Percentiles rank a stretch among this genome's conserved stretches.
Conservation (phyloP, 495 filamentous ascomycete species). For the Xylona heveae region DNA sequence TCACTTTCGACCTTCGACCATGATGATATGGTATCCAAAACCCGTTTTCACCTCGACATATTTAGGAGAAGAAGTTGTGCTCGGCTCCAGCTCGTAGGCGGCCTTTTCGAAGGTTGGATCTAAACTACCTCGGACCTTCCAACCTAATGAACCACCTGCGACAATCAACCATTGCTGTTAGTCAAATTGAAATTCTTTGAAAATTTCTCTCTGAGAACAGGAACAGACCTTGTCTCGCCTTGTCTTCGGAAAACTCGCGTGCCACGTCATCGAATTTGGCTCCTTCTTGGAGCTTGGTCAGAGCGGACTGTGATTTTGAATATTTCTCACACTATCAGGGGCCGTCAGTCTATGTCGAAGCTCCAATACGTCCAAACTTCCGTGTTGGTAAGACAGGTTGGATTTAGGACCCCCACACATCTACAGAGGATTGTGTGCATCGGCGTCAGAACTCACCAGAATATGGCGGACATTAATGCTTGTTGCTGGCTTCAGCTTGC, state of each 20-base stretch:
- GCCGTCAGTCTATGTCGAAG: neutral
- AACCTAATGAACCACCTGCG: constrained; percentile 59
- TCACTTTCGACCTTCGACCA: constrained; percentile 64
- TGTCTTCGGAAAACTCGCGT: constrained; percentile 69
- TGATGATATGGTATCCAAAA: constrained; percentile 85
- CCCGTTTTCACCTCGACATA: constrained; percentile 64
- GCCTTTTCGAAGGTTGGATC: constrained; percentile 59
- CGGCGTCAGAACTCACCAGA: constrained; percentile 29
- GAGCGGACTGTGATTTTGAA: constrained; percentile 68
- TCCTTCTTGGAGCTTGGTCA: constrained; percentile 55
- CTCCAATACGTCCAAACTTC: constrained; percentile 4
- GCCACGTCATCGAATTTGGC: constrained; percentile 82
- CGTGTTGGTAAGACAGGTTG: constrained; percentile 1
- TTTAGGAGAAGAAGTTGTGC: constrained; percentile 53
- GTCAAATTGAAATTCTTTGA: too few species aligned
- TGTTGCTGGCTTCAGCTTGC: constrained; percentile 48
- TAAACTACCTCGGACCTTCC: constrained; percentile 57
- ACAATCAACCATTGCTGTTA: constrained; percentile 5
- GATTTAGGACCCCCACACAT: neutral
- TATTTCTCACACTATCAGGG: constrained; percentile 59
- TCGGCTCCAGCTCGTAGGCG: constrained; percentile 58
- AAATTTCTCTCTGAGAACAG: constrained; percentile 10
- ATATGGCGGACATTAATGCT: constrained; percentile 80
- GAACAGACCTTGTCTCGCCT: constrained; percentile 49
- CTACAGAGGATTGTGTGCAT: neutral